A percentile compares a stretch with the other conserved stretches of the same genome.
phyloP scores from a whole-genome alignment of 2,329 filamentous ascomycete species.

The Aspergillus sp. region DNA sequence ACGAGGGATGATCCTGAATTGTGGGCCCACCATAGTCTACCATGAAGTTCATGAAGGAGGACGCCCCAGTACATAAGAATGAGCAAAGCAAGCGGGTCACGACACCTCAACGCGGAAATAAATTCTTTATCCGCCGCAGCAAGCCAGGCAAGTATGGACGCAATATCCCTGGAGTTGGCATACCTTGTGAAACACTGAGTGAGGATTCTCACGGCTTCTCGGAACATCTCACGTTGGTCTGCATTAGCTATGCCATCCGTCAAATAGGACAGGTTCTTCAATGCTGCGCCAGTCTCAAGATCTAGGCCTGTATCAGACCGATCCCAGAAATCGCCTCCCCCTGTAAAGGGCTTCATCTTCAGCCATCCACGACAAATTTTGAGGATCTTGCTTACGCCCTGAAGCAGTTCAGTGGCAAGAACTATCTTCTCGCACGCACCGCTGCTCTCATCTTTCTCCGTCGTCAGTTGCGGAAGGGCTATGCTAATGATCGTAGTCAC shows the following conservation, averaged over 20 bases:
- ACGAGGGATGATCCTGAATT: constrained; percentile 32
- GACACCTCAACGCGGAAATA: constrained; percentile 28
- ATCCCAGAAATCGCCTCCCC: constrained; percentile 46
- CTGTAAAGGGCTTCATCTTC: constrained; percentile 54
- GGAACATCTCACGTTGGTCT: constrained; percentile 31
- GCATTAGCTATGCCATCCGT: constrained; percentile 30
- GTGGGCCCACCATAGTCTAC: constrained; percentile 36
- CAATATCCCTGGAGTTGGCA: constrained; percentile 24
- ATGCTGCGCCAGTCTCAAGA: constrained; percentile 24
- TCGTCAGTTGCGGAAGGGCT: constrained; percentile 34
- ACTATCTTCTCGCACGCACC: constrained; percentile 38
- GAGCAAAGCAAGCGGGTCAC: constrained; percentile 32
- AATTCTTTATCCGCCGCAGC: constrained; percentile 34
- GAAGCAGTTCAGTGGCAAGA: constrained; percentile 36
- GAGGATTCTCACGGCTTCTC: constrained; percentile 29
- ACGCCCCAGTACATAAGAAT: constrained; percentile 40
- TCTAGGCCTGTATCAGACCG: constrained; percentile 28
- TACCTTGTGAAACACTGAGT: constrained; percentile 30
- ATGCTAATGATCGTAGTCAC: constrained; percentile 38
- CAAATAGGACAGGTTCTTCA: constrained; percentile 27
- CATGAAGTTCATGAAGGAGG: constrained; percentile 32
- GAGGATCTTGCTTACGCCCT: constrained; percentile 37
- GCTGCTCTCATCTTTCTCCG: constrained; percentile 27
- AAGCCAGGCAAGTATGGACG: constrained; percentile 36
- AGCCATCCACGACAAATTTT: constrained; percentile 38